A percentile compares a stretch with the other conserved stretches of the same genome.
Conservation (phyloP, 148 eudicot species). For the Vaccinium macrocarpon region DNA sequence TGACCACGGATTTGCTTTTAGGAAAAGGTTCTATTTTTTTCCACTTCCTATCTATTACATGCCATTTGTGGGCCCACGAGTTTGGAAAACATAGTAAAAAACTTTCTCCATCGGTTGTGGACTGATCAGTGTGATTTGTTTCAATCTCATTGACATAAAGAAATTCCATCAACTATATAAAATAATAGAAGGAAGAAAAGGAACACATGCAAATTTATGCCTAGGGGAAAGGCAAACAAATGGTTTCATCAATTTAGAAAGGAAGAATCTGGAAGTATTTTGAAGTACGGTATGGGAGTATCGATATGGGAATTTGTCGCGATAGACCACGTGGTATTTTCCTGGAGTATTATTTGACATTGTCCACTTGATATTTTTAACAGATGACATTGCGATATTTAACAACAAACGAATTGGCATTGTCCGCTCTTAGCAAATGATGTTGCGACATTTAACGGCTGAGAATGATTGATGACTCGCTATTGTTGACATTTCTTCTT, state of each 20-base stretch:
- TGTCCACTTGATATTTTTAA: not conserved
- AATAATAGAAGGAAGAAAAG: not conserved
- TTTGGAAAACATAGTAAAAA: not conserved
- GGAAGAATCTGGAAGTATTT: not conserved
- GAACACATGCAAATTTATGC: not conserved
- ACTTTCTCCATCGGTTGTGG: not conserved
- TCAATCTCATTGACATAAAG: not conserved
- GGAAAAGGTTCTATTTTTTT: not conserved
- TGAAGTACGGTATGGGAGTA: not conserved
- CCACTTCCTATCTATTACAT: not conserved
- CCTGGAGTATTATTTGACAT: not conserved
- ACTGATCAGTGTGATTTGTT: not conserved
- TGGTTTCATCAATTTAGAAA: not conserved
- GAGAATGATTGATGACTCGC: not conserved
- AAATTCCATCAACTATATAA: not conserved
- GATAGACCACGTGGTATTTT: not conserved
- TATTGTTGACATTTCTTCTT: not conserved
- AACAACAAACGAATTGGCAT: too few species aligned
- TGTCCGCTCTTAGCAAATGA: too few species aligned
- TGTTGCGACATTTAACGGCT: not conserved
- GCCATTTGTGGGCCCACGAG: not conserved
- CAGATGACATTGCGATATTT: not conserved
- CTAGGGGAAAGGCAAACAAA: not conserved
- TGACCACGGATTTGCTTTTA: not conserved
- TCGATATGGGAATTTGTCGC: not conserved